These are phyloP conservation scores for Ophiostoma sp. DNA, from an alignment of 2,329 filamentous ascomycete species.

Conservation along the genomic window DNA sequence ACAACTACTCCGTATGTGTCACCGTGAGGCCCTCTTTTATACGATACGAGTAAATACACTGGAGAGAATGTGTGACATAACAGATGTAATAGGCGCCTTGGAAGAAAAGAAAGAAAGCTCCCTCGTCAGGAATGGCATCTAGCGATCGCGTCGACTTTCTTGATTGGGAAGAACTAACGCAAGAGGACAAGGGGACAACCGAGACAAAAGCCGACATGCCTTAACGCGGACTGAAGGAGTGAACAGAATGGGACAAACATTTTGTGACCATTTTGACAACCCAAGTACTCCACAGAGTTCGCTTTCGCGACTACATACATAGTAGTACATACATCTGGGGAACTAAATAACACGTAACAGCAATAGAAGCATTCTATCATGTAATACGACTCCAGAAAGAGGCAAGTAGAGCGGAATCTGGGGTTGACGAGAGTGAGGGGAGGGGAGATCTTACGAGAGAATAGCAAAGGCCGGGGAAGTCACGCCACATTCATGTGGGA, in stretches of 20 bases:
- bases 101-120: neutral
- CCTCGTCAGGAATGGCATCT: neutral
- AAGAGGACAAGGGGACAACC: neutral
- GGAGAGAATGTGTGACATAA: neutral
- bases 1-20: neutral
- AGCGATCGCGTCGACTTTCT: neutral
- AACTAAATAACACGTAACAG: conserved; percentile 7
- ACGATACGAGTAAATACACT: neutral
- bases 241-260: conserved; percentile 1
- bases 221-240: neutral
- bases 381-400: conserved; percentile 3
- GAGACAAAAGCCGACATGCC: neutral
- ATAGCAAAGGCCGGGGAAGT: neutral
- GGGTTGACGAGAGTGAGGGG: neutral
- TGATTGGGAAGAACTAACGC: neutral
- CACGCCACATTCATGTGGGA: neutral
- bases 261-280: neutral
- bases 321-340: neutral
- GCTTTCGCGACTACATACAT: neutral
- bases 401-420: neutral
- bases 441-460: neutral
- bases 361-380: conserved; percentile 2
- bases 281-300: neutral
- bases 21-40: neutral
- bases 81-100: neutral